phyloP scores from a whole-genome alignment of 2,329 filamentous ascomycete genomes.

The Alternaria atra region DNA sequence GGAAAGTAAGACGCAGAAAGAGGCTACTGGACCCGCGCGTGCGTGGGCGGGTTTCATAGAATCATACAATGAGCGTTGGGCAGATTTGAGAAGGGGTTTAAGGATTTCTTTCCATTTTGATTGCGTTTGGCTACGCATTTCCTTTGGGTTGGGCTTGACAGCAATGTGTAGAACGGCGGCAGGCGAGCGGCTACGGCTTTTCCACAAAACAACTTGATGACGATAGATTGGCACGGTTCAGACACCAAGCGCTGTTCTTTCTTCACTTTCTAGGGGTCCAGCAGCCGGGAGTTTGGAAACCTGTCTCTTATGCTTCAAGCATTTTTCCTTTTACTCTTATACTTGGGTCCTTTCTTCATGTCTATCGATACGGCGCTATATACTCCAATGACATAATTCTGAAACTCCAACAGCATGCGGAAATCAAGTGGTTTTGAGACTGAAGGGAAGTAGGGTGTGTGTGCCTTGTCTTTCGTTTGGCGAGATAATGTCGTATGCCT shows the following conservation, averaged over 20 bases:
- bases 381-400: conserved; percentile 4
- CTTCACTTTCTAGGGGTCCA: neutral
- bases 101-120: neutral
- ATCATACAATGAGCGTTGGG: conserved; percentile 7
- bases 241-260: neutral
- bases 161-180: neutral
- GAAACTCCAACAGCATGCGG: neutral
- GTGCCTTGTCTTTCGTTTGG: neutral
- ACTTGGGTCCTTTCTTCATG: neutral
- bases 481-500: neutral
- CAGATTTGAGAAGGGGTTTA: neutral
- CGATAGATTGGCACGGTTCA: conserved; percentile 1
- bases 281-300: conserved; percentile 1
- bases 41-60: neutral
- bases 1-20: conserved; percentile 30
- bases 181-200: neutral
- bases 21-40: neutral
- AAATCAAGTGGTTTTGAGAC: too few species aligned
- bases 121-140: neutral
- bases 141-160: neutral
- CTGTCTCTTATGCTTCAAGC: neutral
- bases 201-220: neutral
- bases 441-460: neutral
- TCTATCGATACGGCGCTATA: conserved; percentile 2
- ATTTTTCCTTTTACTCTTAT: neutral